phyloP scores from a whole-genome alignment of 164 flowering plant genomes.

The Euptelea pleiosperma region DNA sequence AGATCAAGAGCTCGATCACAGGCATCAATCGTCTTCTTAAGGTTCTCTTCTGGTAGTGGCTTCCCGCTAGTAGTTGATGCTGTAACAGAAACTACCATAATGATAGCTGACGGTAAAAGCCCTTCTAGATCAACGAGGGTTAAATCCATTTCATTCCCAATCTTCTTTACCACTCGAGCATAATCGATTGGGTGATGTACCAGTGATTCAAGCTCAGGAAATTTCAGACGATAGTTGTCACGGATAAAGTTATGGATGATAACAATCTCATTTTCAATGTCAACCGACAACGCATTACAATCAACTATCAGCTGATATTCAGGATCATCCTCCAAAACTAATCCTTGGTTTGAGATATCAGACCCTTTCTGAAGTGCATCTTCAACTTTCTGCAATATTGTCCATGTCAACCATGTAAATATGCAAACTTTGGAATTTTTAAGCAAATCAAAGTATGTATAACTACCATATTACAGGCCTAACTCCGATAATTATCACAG shows the following conservation, averaged over 20 bases:
- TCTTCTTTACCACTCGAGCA: slow-evolving; percentile 93
- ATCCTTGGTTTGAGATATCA: slow-evolving; percentile 45
- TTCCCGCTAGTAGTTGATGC: slow-evolving; percentile 93
- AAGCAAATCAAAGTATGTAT: neutral
- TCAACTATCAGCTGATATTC: slow-evolving; percentile 93
- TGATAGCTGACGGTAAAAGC: slow-evolving; percentile 83
- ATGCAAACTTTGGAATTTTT: neutral
- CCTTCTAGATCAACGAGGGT: slow-evolving; percentile 97
- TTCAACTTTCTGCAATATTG: slow-evolving; percentile 90
- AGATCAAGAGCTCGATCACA: slow-evolving; percentile 94
- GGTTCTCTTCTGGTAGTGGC: slow-evolving; percentile 83
- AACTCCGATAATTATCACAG: neutral
- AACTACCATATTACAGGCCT: neutral
- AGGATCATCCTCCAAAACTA: slow-evolving; percentile 89
- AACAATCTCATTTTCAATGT: slow-evolving; percentile 86
- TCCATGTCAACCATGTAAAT: neutral
- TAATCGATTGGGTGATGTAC: slow-evolving; percentile 98
- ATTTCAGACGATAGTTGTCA: slow-evolving; percentile 81
- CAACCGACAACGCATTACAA: slow-evolving; percentile 85
- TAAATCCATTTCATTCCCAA: slow-evolving; percentile 84
- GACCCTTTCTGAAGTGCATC: slow-evolving; percentile 74
- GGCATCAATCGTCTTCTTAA: slow-evolving; percentile 79
- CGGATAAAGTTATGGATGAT: slow-evolving; percentile 93
- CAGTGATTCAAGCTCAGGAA: slow-evolving; percentile 93
- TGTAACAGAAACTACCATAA: slow-evolving; percentile 95